Evolutionary conservation across 208 protist species (phyloP), one percentile per base, ranked within the genome.

Genomic region (Trypanosomatidae sp.): DNA sequence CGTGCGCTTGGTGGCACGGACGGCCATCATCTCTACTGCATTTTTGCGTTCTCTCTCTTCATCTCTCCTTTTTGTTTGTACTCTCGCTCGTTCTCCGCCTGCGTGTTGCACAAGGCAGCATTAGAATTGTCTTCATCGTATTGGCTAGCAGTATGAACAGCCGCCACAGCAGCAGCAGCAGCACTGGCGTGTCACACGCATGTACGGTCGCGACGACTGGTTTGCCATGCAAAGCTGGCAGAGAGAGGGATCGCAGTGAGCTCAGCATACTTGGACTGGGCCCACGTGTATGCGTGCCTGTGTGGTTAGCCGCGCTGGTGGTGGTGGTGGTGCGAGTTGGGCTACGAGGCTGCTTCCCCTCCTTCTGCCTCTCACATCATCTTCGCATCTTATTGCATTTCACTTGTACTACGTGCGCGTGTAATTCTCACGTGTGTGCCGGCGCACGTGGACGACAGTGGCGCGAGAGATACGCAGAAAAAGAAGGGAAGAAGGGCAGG

Each of bases 231-330:
- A 25, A 5, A 43, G 17, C 15, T 39, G 9, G 12, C 8, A 30
- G 62, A 47, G 62, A 68, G 62, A 68, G 22, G 46, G 62, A 19
- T 68, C 15, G 62, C 46, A 3, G 25, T 30, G 39, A 30, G 8
- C 25, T 15, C 30, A 62, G 13, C 56, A 33, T 41, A 19, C 25
- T 41, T 36, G 15, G 30, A 36, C 15, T 62, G 56, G 30, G 25
- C 56, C 19, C 12, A 8, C n/a, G 25, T 4, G 25, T 33, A n/a
- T 41, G 56, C 4, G 53, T 17, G 28, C 15, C 8, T 41, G 56
- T 62, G 17, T 25, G 33, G 25, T 25, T 30, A 15, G 8, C 19
- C 17, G 56, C 56, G 30, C 30, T n/a, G 56, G 33, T 33, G 58
- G 15, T 19, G 56, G 30, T 33, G 58, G 15, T 19, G 28, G 58